phyloP scores from a whole-genome alignment of 257 asterid genomes.

The Verbascum thapsus region DNA sequence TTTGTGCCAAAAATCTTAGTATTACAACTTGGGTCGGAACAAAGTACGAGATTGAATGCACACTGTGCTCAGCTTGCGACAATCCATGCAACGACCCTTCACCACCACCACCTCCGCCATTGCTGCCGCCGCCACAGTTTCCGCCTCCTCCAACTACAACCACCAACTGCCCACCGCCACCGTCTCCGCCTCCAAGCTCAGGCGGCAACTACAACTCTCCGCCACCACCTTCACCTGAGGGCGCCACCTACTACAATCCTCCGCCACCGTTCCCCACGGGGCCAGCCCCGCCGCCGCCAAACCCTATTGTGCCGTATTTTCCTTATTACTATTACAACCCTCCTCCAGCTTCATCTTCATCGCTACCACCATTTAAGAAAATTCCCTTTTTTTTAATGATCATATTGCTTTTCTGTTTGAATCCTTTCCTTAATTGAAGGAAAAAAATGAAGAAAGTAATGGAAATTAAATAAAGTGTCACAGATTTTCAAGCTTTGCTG shows the following conservation, averaged over 20 bases:
- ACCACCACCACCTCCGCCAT: conserved; percentile 56
- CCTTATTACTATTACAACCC: conserved; percentile 72
- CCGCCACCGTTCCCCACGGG: conserved; percentile 64
- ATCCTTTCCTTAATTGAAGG: background rate
- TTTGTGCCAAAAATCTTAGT: background rate
- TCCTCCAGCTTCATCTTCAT: conserved; percentile 34
- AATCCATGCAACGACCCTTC: conserved; percentile 81
- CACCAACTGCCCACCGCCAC: conserved; percentile 71
- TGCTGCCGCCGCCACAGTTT: conserved; percentile 35
- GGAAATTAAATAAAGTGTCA: too few species aligned
- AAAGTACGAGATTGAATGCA: conserved; percentile 83
- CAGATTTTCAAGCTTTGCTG: background rate
- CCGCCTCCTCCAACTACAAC: conserved; percentile 26
- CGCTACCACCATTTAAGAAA: background rate
- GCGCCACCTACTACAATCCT: conserved; percentile 40
- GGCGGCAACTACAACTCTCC: conserved; percentile 47
- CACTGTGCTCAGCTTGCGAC: conserved; percentile 94
- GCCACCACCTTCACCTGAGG: conserved; percentile 71
- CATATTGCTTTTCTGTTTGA: background rate
- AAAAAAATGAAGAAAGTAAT: too few species aligned
- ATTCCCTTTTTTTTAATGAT: background rate
- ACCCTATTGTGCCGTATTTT: conserved; percentile 85
- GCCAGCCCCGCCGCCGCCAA: conserved; percentile 86
- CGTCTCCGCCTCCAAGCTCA: conserved; percentile 60
- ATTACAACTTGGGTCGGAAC: conserved; percentile 69